phyloP scores from a whole-genome alignment of 139 green algal genomes.

The Coelastrella sp. region DNA sequence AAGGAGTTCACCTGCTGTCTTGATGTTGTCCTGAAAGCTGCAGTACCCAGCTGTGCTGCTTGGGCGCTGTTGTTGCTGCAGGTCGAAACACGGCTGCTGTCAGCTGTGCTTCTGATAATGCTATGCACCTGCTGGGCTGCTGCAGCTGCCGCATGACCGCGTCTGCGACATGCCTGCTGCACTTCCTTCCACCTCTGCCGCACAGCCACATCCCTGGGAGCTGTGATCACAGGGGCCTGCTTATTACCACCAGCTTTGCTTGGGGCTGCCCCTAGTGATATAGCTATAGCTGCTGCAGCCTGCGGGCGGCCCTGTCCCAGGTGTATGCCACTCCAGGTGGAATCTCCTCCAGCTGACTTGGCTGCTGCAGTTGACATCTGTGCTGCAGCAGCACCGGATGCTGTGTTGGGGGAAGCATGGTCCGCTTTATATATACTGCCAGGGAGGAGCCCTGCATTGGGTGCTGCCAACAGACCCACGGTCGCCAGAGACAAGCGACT shows the following conservation, averaged over 20 bases:
- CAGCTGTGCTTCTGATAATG: background rate
- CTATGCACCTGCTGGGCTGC: background rate
- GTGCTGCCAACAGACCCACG: constrained; percentile 18
- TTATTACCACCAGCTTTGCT: background rate
- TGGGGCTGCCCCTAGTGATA: background rate
- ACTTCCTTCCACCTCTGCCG: background rate
- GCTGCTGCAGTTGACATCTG: background rate
- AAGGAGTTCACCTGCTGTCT: constrained; percentile 21
- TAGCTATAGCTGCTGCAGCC: background rate
- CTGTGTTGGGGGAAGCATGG: background rate
- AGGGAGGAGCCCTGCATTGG: constrained; percentile 5
- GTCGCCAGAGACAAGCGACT: background rate
- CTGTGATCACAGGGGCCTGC: background rate
- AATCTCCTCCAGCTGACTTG: background rate
- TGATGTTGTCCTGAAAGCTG: constrained; percentile 15
- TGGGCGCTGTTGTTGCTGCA: background rate
- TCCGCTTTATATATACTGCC: background rate
- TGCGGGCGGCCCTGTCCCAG: too few relatives aligned
- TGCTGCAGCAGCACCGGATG: background rate
- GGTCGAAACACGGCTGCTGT: background rate
- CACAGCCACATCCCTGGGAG: background rate
- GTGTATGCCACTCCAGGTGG: too few relatives aligned
- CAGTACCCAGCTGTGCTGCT: constrained; percentile 10
- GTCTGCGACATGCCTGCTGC: constrained; percentile 2
- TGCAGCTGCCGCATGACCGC: background rate